Evolutionary conservation across 2,329 filamentous ascomycete genomes (phyloP), one percentile per base, ranked within the genome.

Genomic region (Cyclaneusma minus): DNA sequence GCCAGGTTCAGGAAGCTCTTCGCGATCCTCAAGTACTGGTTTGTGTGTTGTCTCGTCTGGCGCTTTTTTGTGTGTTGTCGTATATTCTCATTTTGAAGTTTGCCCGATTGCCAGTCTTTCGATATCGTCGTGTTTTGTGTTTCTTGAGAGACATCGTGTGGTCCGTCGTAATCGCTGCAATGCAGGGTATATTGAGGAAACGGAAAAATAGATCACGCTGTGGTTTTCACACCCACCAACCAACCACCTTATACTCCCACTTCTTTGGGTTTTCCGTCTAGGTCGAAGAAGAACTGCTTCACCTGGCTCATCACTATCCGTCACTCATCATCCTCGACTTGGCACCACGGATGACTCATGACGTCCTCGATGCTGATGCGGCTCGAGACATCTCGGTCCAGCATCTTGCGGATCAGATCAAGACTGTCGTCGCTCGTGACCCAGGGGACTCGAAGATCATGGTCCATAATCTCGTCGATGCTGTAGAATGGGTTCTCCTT

Each of bases 401-500:
- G 70, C 89, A 98, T 95, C 46, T 74, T 64, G 21, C 83, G 71
- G 35, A 98, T 79, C 27, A 98, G 62, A 42, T 94, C 78, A 38
- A 98, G 91, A 50, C 84, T 93, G 38, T 85, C 78, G 37, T 94
- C 84, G 50, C 82, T 84, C 57, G 87, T 72, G 17, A 78, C 68
- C 49, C 81, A 94, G 0, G 89, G 89, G 15, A 98, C 76, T 24
- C 89, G 71, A 32, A 98, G 60, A 41, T 94, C 87, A 44, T 87
- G 85, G 49, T 98, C 89, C 69, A 95, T 91, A 45, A 98, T 98
- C 60, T 98, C 89, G 51, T 98, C 89, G 44, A 95, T 89, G 52
- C 80, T 91, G 64, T 95, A 95, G 52, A 94, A 98, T 1, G 89
- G 87, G 47, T 98, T 98, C 56, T 98, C 89, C 56, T 95, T 98